These are phyloP conservation scores for Trichoderma atrobrunneum DNA, from an alignment of 2,329 filamentous ascomycete species.

Conservation along the genomic window DNA sequence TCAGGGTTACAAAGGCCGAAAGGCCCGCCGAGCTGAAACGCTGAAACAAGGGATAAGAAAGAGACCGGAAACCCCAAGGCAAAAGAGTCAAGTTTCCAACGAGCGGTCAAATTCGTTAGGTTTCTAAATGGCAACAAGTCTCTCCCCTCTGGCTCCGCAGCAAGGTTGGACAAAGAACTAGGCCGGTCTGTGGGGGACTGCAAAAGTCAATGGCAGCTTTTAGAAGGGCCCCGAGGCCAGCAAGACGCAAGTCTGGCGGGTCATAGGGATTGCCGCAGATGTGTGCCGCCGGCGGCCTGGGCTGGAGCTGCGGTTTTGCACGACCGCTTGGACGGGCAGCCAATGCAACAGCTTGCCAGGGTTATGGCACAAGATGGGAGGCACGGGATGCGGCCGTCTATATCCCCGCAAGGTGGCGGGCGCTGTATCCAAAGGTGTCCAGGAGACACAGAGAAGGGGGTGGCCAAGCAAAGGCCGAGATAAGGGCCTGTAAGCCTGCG, in stretches of 20 bases:
- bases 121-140: not conserved
- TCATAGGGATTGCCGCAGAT: not conserved
- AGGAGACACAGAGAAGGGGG: not conserved
- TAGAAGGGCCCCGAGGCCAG: not conserved
- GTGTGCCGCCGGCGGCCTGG: not conserved
- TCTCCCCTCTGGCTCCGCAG: not conserved
- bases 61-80: not conserved
- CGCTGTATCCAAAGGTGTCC: not conserved
- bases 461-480: not conserved
- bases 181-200: not conserved
- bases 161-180: not conserved
- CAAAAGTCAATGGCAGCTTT: not conserved
- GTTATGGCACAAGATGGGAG: not conserved
- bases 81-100: not conserved
- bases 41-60: not conserved
- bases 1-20: not conserved
- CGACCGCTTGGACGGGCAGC: not conserved
- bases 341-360: slow-evolving; percentile 1
- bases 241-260: not conserved
- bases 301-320: not conserved
- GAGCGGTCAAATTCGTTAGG: slow-evolving; percentile 2
- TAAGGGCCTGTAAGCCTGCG: not conserved
- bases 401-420: slow-evolving; percentile 8
- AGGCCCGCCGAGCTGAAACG: not conserved
- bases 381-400: not conserved